Evolutionary conservation across 331 rosid genomes (phyloP), one percentile per base, ranked within the genome.

Genomic region (Telfairia occidentalis): DNA sequence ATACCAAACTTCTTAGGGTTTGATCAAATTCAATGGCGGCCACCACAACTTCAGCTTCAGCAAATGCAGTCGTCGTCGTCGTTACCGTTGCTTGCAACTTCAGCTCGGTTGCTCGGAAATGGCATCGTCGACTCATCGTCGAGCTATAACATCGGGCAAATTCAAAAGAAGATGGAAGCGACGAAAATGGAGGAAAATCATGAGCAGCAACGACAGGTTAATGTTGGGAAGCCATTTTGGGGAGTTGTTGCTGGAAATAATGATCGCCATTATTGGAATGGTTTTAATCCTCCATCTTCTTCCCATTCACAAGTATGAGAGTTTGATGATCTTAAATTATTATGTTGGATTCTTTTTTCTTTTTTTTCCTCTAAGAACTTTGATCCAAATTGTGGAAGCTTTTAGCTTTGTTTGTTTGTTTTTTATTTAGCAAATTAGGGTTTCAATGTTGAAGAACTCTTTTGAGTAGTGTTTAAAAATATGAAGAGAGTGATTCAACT

Each of bases 251-350:
- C 37, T 16, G 77, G 53, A 23, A 54, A 0, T 61, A n/a, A 15
- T 73, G 65, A 55, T 52, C 77, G 59, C n/a, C 77, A 74, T 52
- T 74, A 55, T 37, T 74, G 77, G 77, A 55, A 16, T 55, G 73
- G 61, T 29, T 42, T 55, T n/a, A 38, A 40, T 54, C 30, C 78
- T 30, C 29, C 60, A 42, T 76, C 79, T 76, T 76, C 71, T 40
- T 58, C 79, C 35, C 42, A 76, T 76, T 23, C 72, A 9, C 26
- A 46, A 37, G 19, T 69, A 24, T 69, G 40, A 69, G 38, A 42
- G 38, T 6, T 15, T 43, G 19, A 30, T 59, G 42, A 15, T 28
- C 38, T 58, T 13, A 15, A 57, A n/a, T n/a, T n/a, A n/a, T n/a
- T 46, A 4, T 0, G 7, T 50, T 21, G 30, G 60, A 9, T 55